These are phyloP conservation scores for Penicillium verrucosum DNA, from an alignment of 2,329 filamentous ascomycete species.

Conservation along the genomic window DNA sequence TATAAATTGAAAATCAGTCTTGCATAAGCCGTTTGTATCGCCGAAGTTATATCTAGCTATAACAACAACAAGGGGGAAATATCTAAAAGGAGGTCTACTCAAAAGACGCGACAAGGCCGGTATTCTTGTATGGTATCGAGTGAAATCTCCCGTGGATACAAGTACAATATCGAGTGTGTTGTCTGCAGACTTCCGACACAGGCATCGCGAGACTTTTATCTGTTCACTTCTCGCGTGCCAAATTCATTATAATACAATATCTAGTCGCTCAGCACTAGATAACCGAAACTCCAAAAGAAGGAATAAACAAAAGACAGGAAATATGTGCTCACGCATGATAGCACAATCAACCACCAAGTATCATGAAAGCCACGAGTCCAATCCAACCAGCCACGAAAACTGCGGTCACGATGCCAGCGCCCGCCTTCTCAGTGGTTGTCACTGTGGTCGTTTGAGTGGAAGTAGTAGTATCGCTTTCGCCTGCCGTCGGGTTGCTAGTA, in stretches of 20 bases:
- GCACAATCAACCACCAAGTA: slow-evolving; percentile 24
- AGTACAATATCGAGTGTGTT: not conserved
- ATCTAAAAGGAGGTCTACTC: too few species aligned
- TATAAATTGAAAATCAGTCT: too few species aligned
- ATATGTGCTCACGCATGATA: not conserved
- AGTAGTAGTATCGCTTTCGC: slow-evolving; percentile 17
- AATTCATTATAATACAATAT: not conserved
- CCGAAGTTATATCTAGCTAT: too few species aligned
- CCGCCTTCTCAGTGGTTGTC: slow-evolving; percentile 36
- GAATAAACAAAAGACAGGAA: not conserved
- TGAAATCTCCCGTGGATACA: not conserved
- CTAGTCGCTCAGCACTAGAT: not conserved
- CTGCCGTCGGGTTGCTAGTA: slow-evolving; percentile 39
- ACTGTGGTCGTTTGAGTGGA: slow-evolving; percentile 5
- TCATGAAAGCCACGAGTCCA: slow-evolving; percentile 32
- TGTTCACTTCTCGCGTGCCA: not conserved
- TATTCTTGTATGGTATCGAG: too few species aligned
- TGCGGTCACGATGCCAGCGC: slow-evolving; percentile 39
- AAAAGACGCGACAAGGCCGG: too few species aligned
- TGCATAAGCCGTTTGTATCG: too few species aligned
- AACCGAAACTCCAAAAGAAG: not conserved
- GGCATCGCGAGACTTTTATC: too few species aligned
- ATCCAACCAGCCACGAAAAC: slow-evolving; percentile 29
- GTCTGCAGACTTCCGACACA: not conserved
- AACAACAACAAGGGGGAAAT: too few species aligned